Conservation (phyloP, 768 basidiomycete genomes). For the Amanita phalloides region DNA sequence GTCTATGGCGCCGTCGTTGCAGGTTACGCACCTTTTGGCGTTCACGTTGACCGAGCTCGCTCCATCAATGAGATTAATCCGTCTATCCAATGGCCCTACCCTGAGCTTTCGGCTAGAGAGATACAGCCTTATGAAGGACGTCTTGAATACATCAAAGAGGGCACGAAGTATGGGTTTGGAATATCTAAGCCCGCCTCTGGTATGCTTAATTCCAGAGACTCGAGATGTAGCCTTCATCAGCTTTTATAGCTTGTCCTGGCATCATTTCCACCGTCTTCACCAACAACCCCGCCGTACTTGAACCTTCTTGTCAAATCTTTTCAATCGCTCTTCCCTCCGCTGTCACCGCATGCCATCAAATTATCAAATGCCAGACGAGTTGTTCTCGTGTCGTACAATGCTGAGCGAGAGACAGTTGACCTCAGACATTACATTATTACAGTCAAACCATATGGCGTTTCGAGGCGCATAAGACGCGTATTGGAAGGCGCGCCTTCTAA, state of each 20-base stretch:
- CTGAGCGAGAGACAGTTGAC: slow-evolving; percentile 78
- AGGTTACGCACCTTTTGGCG: slow-evolving; percentile 87
- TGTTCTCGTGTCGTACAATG: slow-evolving; percentile 86
- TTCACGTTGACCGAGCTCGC: slow-evolving; percentile 82
- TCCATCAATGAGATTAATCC: slow-evolving; percentile 78
- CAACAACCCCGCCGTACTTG: slow-evolving; percentile 71
- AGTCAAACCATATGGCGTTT: slow-evolving; percentile 90
- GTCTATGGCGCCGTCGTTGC: slow-evolving; percentile 81
- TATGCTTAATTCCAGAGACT: slow-evolving; percentile 24
- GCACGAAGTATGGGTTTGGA: slow-evolving; percentile 76
- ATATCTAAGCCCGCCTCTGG: slow-evolving; percentile 87
- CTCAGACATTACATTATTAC: slow-evolving; percentile 93
- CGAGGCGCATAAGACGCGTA: slow-evolving; percentile 80
- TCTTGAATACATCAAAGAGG: slow-evolving; percentile 53
- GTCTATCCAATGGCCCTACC: slow-evolving; percentile 85
- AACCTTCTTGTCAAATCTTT: slow-evolving; percentile 92
- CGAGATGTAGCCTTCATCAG: not conserved
- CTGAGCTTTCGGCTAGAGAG: slow-evolving; percentile 88
- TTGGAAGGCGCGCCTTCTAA: slow-evolving; percentile 47
- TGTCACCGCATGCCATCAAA: slow-evolving; percentile 68
- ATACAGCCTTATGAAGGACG: slow-evolving; percentile 85
- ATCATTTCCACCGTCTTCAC: slow-evolving; percentile 70
- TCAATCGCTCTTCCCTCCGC: slow-evolving; percentile 92
- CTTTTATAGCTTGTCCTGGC: slow-evolving; percentile 74
- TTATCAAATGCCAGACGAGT: slow-evolving; percentile 89